phyloP scores from a whole-genome alignment of 1,139 yeast genomes.

The Saccharomyces hybrid region DNA sequence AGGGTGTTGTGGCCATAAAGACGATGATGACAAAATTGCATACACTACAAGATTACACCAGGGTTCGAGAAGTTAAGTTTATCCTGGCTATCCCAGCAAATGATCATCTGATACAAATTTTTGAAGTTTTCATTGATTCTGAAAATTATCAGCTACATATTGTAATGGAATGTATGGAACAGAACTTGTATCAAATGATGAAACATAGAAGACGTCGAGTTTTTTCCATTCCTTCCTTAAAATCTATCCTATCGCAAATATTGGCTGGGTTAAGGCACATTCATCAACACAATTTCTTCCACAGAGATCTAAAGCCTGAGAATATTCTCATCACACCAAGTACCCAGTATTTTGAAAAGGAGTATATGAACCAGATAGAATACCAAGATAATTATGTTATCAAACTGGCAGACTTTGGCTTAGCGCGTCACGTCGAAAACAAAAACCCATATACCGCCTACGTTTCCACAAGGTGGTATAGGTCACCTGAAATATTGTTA shows the following conservation, averaged over 20 bases:
- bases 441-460: conserved; percentile 62
- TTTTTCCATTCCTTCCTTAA: conserved; percentile 54
- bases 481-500: conserved; percentile 86
- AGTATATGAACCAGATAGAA: conserved; percentile 28
- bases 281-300: conserved; percentile 67
- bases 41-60: conserved; percentile 48
- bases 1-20: conserved; percentile 72
- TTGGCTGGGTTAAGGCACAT: conserved; percentile 75
- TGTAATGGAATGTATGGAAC: conserved; percentile 85
- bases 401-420: conserved; percentile 88
- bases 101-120: conserved; percentile 60
- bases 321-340: conserved; percentile 68
- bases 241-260: conserved; percentile 62
- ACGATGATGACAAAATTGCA: conserved; percentile 55
- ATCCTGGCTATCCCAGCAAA: conserved; percentile 66
- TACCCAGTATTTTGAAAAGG: conserved; percentile 44
- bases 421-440: conserved; percentile 60
- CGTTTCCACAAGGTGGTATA: conserved; percentile 92
- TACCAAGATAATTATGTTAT: conserved; percentile 49
- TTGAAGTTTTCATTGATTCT: conserved; percentile 72
- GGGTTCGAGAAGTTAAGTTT: conserved; percentile 69
- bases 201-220: conserved; percentile 44
- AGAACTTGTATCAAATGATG: conserved; percentile 68
- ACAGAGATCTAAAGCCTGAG: conserved; percentile 91
- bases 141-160: conserved; percentile 55